Evolutionary conservation across 345 rosid species (phyloP).

Genomic region (Salix purpurea): DNA sequence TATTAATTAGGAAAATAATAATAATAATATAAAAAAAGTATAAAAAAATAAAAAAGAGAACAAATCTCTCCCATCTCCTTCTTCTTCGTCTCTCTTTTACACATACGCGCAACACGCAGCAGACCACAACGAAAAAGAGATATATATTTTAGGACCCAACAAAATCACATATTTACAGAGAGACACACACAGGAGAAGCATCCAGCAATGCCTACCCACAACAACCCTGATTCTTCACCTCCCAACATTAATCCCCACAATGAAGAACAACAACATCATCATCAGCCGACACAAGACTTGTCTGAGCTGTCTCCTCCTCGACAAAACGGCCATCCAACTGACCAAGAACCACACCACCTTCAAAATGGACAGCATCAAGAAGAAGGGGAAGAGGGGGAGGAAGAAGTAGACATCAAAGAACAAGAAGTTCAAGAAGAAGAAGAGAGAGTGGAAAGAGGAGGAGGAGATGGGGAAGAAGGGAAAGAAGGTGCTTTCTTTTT

Average conservation of each 20-base stretch:
- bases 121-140: not conserved
- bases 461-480: conserved; percentile 19
- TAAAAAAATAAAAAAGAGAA: too few species aligned
- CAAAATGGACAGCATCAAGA: not conserved
- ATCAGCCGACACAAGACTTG: not conserved
- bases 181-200: not conserved
- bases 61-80: not conserved
- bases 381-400: conserved; percentile 9
- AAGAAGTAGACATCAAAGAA: conserved; percentile 27
- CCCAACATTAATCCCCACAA: conserved; percentile 43
- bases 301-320: conserved; percentile 1
- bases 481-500: conserved; percentile 12
- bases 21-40: too few species aligned
- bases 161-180: not conserved
- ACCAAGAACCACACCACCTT: not conserved
- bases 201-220: conserved; percentile 70
- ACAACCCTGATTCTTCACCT: conserved; percentile 33
- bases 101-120: not conserved
- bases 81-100: not conserved
- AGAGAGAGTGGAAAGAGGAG: conserved; percentile 27
- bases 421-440: conserved; percentile 23
- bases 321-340: conserved; percentile 18
- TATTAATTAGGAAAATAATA: too few species aligned
- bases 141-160: not conserved
- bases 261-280: conserved; percentile 20